phyloP scores from a whole-genome alignment of 2,329 filamentous ascomycete genomes.

The Fusarium acutatum region DNA sequence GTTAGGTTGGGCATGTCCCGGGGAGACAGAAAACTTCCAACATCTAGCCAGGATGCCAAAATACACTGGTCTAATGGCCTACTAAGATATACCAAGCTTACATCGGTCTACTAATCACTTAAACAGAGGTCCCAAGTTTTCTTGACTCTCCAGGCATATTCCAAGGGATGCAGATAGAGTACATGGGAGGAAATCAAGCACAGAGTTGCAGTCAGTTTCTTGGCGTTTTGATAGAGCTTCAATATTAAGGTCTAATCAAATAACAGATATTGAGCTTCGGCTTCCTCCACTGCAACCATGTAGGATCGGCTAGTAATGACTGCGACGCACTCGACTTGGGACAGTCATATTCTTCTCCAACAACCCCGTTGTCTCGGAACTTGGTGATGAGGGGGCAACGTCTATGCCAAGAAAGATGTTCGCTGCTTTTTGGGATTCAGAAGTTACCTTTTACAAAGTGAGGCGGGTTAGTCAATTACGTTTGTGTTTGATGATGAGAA shows the following conservation, averaged over 20 bases:
- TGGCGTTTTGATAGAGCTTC: neutral
- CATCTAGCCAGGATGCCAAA: neutral
- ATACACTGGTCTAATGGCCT: neutral
- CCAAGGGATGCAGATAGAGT: constrained; percentile 10
- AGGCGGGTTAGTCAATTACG: neutral
- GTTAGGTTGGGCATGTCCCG: constrained; percentile 1
- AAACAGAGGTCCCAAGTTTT: too few relatives aligned
- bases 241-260: neutral
- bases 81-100: neutral
- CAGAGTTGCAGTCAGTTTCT: neutral
- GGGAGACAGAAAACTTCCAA: neutral
- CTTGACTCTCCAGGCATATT: neutral
- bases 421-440: neutral
- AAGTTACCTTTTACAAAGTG: neutral
- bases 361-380: neutral
- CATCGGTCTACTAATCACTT: neutral
- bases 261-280: neutral
- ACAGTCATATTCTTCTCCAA: neutral
- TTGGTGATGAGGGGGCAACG: neutral
- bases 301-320: neutral
- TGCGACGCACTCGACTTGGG: neutral
- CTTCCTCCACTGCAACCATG: neutral
- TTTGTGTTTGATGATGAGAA: neutral
- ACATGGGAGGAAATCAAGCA: constrained; percentile 2
- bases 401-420: neutral